Evolutionary conservation across 345 rosid species (phyloP).

Genomic region (Eucalyptus urophylla): DNA sequence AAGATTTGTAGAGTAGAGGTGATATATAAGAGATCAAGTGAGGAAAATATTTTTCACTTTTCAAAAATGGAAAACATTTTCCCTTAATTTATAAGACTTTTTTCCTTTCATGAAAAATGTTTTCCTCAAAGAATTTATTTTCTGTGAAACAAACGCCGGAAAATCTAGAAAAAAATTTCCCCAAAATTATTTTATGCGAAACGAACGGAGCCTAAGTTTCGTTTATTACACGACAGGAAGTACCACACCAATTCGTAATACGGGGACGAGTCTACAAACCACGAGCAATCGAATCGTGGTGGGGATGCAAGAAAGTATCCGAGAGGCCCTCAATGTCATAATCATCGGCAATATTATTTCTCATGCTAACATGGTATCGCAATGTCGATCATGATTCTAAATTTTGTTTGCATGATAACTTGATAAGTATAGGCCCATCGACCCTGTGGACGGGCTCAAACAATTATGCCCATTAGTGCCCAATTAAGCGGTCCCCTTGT

Average conservation of each 20-base stretch:
- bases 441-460: not conserved
- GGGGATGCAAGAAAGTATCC: not conserved
- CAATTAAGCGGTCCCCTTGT: not conserved
- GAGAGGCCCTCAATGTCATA: not conserved
- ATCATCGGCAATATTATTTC: not conserved
- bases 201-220: no score
- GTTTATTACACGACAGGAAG: no score
- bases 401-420: not conserved
- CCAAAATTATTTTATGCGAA: no score
- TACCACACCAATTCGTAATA: not conserved
- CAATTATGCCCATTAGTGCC: not conserved
- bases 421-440: not conserved
- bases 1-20: no score
- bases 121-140: no score
- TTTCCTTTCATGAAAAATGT: no score
- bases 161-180: no score
- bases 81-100: no score
- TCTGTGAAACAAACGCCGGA: no score
- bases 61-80: no score
- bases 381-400: accelerated
- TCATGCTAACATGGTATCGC: not conserved
- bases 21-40: no score
- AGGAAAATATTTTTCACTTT: no score
- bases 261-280: not conserved
- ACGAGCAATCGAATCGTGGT: not conserved